A percentile compares a stretch with the other conserved stretches of the same genome.
These are phyloP conservation scores for Phytopythium kandeliae DNA, from an alignment of 352 stramenopile species.

Conservation along the genomic window DNA sequence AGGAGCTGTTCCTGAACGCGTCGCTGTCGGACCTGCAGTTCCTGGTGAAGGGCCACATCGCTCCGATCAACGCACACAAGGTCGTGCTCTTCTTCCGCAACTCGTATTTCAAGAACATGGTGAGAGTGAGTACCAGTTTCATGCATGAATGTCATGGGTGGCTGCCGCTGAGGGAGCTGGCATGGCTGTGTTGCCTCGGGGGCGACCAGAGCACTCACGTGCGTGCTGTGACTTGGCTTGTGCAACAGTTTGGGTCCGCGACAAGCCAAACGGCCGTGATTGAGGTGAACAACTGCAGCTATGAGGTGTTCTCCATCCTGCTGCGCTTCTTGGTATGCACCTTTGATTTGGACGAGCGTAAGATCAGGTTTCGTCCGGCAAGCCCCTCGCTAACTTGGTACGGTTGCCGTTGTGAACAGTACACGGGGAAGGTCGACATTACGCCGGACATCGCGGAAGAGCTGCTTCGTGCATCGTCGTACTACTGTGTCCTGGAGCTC, in stretches of 20 bases:
- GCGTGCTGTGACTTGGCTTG: too few species aligned
- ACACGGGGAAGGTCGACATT: slow-evolving; percentile 85
- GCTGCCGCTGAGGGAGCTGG: background rate
- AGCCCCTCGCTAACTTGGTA: background rate
- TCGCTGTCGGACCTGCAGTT: slow-evolving; percentile 84
- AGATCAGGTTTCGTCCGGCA: background rate
- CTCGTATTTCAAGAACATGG: slow-evolving; percentile 90
- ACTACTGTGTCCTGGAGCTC: slow-evolving; percentile 81
- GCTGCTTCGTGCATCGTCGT: slow-evolving; percentile 66
- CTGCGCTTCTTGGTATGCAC: slow-evolving; percentile 76
- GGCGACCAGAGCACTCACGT: slow-evolving; percentile 8
- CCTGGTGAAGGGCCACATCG: slow-evolving; percentile 81
- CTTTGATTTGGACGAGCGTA: background rate
- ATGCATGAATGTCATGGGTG: slow-evolving; percentile 7
- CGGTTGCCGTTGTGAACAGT: slow-evolving; percentile 36
- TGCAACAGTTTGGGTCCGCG: slow-evolving; percentile 71
- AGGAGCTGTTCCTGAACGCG: slow-evolving; percentile 82
- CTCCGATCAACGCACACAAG: slow-evolving; percentile 84
- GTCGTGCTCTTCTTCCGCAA: slow-evolving; percentile 88
- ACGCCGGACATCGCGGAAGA: slow-evolving; percentile 78
- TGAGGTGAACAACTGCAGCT: slow-evolving; percentile 86
- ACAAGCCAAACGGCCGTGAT: slow-evolving; percentile 83
- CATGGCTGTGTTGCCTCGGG: background rate
- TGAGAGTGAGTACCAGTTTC: slow-evolving; percentile 68
- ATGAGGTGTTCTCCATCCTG: slow-evolving; percentile 82